These are phyloP conservation scores for Mucor lusitanicus DNA, from an alignment of 371 early-diverging fungal species.

Conservation along the genomic window DNA sequence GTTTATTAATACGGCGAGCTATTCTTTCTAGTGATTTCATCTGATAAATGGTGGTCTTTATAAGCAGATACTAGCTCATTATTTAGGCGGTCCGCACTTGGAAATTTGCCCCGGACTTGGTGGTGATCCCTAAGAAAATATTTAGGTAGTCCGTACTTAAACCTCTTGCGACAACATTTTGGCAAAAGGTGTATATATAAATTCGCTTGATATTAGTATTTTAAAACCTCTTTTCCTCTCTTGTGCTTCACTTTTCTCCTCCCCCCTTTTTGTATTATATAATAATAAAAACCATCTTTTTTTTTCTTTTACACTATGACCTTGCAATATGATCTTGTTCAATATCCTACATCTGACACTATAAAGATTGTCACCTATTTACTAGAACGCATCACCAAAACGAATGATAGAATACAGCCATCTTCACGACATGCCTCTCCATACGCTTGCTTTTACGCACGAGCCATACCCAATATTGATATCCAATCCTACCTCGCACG, in stretches of 20 bases:
- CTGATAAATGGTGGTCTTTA: no score
- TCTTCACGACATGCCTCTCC: constrained; percentile 10
- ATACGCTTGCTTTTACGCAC: constrained; percentile 62
- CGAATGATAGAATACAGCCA: constrained; percentile 35
- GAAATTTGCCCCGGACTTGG: no score
- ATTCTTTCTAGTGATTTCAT: no score
- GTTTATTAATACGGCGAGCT: no score
- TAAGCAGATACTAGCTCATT: no score
- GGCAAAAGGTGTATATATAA: background rate
- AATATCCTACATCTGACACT: constrained; percentile 43
- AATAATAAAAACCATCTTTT: background rate
- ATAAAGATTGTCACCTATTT: constrained; percentile 44
- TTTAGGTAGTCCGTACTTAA: no score
- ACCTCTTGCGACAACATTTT: no score
- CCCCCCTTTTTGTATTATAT: background rate
- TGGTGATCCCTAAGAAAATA: no score
- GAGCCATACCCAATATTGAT: constrained; percentile 70
- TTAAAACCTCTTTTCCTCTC: background rate
- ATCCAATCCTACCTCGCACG: constrained; percentile 62
- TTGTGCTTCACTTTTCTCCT: background rate
- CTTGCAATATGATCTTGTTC: constrained; percentile 39
- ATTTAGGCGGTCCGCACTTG: no score
- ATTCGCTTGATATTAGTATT: background rate
- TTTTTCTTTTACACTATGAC: background rate
- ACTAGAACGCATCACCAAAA: constrained; percentile 44